A percentile compares a stretch with the other conserved stretches of the same genome.
Conservation (phyloP, 495 filamentous ascomycete genomes). For the Penicillium lagena region DNA sequence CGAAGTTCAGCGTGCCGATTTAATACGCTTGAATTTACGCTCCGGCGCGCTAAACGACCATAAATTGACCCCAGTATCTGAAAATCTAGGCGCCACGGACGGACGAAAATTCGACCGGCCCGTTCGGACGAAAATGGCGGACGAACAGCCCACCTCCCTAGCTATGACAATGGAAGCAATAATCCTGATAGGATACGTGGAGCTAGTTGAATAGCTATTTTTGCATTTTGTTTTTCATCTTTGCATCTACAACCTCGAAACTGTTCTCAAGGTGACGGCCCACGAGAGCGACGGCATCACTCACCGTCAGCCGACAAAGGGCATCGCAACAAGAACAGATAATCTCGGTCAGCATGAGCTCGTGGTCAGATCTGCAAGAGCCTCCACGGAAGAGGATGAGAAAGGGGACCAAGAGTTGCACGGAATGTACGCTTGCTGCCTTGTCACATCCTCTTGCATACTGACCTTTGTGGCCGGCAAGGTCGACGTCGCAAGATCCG, state of each 20-base stretch:
- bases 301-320: slow-evolving; percentile 8
- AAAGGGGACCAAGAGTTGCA: slow-evolving; percentile 36
- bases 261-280: too few species aligned
- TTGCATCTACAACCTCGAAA: too few species aligned
- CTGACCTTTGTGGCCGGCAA: neutral
- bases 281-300: neutral
- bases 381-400: slow-evolving; percentile 33
- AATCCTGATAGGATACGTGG: neutral
- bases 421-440: slow-evolving; percentile 22
- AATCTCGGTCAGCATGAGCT: slow-evolving; percentile 7
- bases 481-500: slow-evolving; percentile 37
- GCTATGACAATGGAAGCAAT: neutral
- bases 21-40: too few species aligned
- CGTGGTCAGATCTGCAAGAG: slow-evolving; percentile 13
- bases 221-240: too few species aligned
- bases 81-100: neutral
- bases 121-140: neutral
- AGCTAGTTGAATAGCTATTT: too few species aligned
- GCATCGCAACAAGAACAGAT: neutral
- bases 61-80: too few species aligned
- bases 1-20: too few species aligned
- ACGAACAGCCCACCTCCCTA: neutral
- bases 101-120: neutral
- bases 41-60: too few species aligned
- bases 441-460: neutral